Evolutionary conservation across 257 asterid genomes (phyloP), one percentile per base, ranked within the genome.

Genomic region (Nicotiana tomentosiformis): DNA sequence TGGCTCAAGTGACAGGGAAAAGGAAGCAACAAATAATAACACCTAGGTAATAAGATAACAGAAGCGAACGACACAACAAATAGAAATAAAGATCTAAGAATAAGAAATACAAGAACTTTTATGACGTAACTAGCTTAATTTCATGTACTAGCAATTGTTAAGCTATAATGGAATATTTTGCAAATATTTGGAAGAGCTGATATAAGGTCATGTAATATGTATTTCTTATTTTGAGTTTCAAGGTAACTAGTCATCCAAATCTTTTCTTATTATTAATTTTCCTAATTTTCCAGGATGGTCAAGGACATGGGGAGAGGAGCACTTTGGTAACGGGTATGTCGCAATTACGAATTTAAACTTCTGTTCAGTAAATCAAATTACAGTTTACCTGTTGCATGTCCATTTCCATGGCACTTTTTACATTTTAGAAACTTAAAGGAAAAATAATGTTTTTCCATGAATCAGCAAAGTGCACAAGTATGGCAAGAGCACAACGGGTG

Each of bases 251-350:
- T 65, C n/a, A 68, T 58, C 23, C 81, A 29, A 69, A 56, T 74
- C 43, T 66, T 70, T 64, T 33, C 9, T 29, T 10, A n/a, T 85
- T 83, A 23, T 29, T 51, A 23, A 29, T 26, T 46, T 76, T 7
- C 26, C 64, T 29, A 26, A 51, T 15, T 76, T 14, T 16, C 53
- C 35, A 96, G 99, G 99, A 84, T 96, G 99, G 99, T 94, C 99
- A 3, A 89, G 99, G 88, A 96, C 98, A 80, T 96, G 99, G 99
- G 99, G 99, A 77, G 99, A 96, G 86, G 99, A 96, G 87, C 99
- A 96, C 92, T 94, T 96, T 0, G 99, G 99, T 74, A 96, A 96
- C 6, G 98, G 99, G 99, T 96, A 89, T 8, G 90, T 74, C 58
- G 64, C 55, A 76, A 26, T 62, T 56, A 49, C 76, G 9, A 49